Evolutionary conservation across 495 filamentous ascomycete genomes (phyloP).

Genomic region (Friedmanniomyces endolithicus): DNA sequence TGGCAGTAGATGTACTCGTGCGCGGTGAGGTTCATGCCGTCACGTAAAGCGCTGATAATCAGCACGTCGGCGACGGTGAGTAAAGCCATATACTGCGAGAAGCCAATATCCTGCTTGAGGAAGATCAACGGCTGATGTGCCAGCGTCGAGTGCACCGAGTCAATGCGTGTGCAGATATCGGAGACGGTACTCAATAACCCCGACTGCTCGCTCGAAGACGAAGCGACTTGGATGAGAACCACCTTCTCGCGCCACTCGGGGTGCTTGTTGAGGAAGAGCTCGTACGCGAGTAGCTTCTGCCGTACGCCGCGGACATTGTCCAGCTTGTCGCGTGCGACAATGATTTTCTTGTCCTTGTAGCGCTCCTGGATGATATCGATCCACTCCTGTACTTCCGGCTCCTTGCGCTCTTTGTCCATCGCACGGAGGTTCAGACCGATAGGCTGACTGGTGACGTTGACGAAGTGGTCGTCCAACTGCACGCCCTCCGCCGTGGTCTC

Average conservation of each 20-base stretch:
- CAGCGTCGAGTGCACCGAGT: constrained; percentile 73
- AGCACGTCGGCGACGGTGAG: constrained; percentile 77
- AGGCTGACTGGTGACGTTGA: constrained; percentile 62
- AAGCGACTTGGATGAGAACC: constrained; percentile 83
- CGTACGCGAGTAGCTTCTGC: constrained; percentile 84
- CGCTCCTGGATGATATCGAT: constrained; percentile 62
- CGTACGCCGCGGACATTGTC: constrained; percentile 80
- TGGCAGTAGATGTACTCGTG: constrained; percentile 91
- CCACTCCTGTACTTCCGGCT: constrained; percentile 62
- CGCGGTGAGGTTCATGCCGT: constrained; percentile 89
- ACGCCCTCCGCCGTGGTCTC: constrained; percentile 79
- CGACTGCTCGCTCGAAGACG: constrained; percentile 72
- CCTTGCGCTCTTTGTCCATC: constrained; percentile 56
- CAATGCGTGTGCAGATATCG: constrained; percentile 85
- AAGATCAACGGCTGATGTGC: constrained; percentile 88
- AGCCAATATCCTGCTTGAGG: constrained; percentile 83
- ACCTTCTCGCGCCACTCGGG: constrained; percentile 77
- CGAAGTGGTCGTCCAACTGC: constrained; percentile 83
- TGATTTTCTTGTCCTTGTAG: constrained; percentile 73
- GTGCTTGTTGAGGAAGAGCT: constrained; percentile 85
- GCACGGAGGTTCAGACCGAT: constrained; percentile 78
- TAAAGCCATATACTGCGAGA: constrained; percentile 78
- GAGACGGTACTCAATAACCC: constrained; percentile 78
- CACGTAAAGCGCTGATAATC: constrained; percentile 84
- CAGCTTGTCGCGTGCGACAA: constrained; percentile 85